These are phyloP conservation scores for Chlorella sorokiniana DNA, from an alignment of 139 green algal genomes.

Conservation along the genomic window DNA sequence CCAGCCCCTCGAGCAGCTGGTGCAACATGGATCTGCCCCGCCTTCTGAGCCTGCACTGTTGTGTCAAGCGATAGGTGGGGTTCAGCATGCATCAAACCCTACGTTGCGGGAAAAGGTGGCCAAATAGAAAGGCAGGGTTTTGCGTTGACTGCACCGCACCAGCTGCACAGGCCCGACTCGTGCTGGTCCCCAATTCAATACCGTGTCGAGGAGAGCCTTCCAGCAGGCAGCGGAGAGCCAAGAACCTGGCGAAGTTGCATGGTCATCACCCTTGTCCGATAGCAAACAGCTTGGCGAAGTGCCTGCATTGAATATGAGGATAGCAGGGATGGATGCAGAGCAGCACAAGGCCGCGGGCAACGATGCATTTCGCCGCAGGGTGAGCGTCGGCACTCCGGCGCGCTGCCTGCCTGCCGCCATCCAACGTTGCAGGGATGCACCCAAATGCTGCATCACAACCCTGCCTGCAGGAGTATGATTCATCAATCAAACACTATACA, in stretches of 20 bases:
- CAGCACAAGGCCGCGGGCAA: not conserved
- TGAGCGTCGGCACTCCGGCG: not conserved
- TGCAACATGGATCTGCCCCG: conserved; percentile 26
- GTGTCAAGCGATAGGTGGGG: too few species aligned
- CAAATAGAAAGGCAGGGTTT: too few species aligned
- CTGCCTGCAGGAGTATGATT: not conserved
- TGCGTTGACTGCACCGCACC: too few species aligned
- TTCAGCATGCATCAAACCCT: too few species aligned
- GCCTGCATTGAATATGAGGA: not conserved
- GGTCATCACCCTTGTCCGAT: not conserved
- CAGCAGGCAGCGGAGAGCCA: too few species aligned
- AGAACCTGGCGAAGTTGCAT: not conserved
- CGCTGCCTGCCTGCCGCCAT: not conserved
- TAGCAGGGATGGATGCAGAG: not conserved
- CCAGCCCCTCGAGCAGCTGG: not conserved
- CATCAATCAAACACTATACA: not conserved
- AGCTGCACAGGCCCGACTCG: too few species aligned
- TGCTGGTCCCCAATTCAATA: too few species aligned
- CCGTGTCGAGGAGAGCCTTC: not conserved
- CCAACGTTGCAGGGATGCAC: too few species aligned
- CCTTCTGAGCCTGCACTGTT: too few species aligned
- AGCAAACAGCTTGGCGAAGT: not conserved
- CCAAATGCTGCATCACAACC: not conserved
- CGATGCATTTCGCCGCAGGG: not conserved
- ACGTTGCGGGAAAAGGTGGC: too few species aligned